These are phyloP conservation scores for Bacidia rubella DNA, from an alignment of 495 filamentous ascomycete genomes.

Conservation along the genomic window DNA sequence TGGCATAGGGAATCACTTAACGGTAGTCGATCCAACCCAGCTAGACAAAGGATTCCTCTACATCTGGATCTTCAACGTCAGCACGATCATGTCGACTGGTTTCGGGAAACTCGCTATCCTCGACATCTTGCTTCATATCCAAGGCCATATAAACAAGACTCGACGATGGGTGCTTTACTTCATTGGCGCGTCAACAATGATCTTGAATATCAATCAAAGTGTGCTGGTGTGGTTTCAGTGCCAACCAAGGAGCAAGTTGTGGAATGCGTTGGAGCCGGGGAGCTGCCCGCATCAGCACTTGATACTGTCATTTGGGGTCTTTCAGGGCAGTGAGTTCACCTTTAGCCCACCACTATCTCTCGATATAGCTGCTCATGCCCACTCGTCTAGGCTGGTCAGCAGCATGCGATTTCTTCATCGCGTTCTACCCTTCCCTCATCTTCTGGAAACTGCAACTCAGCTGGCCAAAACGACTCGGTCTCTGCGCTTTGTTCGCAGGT, in stretches of 20 bases:
- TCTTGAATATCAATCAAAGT: background rate
- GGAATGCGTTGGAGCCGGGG: background rate
- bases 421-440: background rate
- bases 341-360: too few relatives aligned
- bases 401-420: background rate
- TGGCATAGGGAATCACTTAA: background rate
- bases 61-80: background rate
- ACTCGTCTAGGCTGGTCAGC: too few relatives aligned
- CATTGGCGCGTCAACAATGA: background rate
- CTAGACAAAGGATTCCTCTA: background rate
- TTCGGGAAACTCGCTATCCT: background rate
- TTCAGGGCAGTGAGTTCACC: background rate
- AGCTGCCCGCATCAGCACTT: background rate
- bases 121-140: background rate
- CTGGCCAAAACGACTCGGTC: background rate
- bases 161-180: background rate
- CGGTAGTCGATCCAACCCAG: background rate
- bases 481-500: background rate
- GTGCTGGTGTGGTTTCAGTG: background rate
- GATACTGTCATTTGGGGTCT: background rate
- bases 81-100: background rate
- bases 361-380: too few relatives aligned
- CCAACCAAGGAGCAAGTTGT: background rate
- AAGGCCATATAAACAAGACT: background rate
- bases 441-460: background rate